Evolutionary conservation across 495 filamentous ascomycete genomes (phyloP), one percentile per base, ranked within the genome.

Genomic region (Aspergillus funiculosus): DNA sequence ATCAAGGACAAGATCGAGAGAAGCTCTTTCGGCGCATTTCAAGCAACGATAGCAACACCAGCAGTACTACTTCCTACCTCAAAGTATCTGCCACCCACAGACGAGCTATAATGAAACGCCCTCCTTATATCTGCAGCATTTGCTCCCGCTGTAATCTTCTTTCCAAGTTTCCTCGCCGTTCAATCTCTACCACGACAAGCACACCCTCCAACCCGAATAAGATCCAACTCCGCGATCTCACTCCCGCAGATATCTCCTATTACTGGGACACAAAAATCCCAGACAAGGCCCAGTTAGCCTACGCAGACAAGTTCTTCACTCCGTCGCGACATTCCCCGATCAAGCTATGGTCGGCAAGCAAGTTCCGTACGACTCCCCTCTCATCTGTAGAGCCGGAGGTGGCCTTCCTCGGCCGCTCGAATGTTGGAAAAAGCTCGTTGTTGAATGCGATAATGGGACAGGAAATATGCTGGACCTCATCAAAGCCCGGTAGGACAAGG

Each of bases 381-480:
- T 57, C 58, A 3, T 63, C 62, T 5, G 37, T 62, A 5, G 58
- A 66, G 43, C 74, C 76, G 10, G 73, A 80, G 64, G 79, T 87
- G n/a, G 81, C 78, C 25, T 85, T 87, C 53, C 66, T 87, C 1
- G 92, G 92, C 34, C 80, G 89, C 31, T 89, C 83, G 24, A 96
- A 98, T 61, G 90, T 94, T 19, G 92, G 90, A 27, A 98, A 98
- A 61, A 89, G 85, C 22, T 85, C 81, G 6, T 71, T 97, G 18
- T 68, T 97, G 47, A 98, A 98, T 60, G 84, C 85, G 1, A 68
- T 97, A 5, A 76, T 91, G 48, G 75, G 77, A 15, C 66, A 75
- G 11, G 66, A 72, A 22, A 60, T 77, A 5, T 77, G 74, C 46
- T 78, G 80, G 63, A 85, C 82, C 5, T 85, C 80, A 25, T 78